These are phyloP conservation scores for Mycosphaerella arachidis DNA, from an alignment of 2,329 filamentous ascomycete genomes.

Conservation along the genomic window DNA sequence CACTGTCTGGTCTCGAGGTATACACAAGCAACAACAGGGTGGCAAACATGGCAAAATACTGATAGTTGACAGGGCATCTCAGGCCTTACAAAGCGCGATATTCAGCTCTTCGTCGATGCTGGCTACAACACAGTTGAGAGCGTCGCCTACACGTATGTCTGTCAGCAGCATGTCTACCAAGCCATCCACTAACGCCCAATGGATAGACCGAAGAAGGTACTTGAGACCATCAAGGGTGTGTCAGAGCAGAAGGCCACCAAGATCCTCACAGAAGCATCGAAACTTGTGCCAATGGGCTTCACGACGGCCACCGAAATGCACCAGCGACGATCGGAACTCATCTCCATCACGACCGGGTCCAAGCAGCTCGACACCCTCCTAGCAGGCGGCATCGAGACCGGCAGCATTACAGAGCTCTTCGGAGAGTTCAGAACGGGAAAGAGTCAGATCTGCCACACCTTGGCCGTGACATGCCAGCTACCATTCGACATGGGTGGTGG, in stretches of 20 bases:
- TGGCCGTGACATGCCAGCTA: conserved; percentile 96
- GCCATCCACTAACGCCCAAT: neutral
- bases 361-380: conserved; percentile 95
- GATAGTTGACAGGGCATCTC: conserved; percentile 64
- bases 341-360: conserved; percentile 95
- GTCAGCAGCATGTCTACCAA: neutral
- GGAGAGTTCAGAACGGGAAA: conserved; percentile 98
- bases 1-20: conserved; percentile 81
- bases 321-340: conserved; percentile 89
- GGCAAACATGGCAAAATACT: conserved; percentile 9
- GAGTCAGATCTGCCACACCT: conserved; percentile 95
- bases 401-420: conserved; percentile 96
- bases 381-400: conserved; percentile 91
- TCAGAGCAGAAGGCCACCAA: conserved; percentile 95
- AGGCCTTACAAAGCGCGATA: conserved; percentile 89
- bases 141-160: conserved; percentile 76
- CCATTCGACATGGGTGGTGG: conserved; percentile 99
- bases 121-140: conserved; percentile 95
- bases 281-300: conserved; percentile 97
- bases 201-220: conserved; percentile 60
- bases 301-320: conserved; percentile 99
- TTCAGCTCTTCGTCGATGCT: conserved; percentile 85
- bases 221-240: conserved; percentile 47
- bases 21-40: conserved; percentile 24
- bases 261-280: conserved; percentile 84